Conservation (phyloP, 345 rosid genomes). For the Dipteronia sinensis region DNA sequence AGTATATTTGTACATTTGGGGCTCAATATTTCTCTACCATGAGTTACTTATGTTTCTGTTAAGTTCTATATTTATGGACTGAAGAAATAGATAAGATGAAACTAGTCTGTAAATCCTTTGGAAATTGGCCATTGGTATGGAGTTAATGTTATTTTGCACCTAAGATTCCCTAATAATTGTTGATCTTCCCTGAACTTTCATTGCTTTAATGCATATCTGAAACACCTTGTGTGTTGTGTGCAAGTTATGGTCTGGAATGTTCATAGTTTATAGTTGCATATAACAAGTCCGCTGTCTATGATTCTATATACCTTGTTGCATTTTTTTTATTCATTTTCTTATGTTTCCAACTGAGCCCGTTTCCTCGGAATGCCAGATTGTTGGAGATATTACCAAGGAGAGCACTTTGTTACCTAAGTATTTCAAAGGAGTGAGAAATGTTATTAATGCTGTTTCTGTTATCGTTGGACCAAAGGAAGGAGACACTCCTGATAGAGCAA, state of each 20-base stretch:
- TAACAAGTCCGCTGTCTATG: neutral
- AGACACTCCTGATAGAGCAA: slow-evolving; percentile 93
- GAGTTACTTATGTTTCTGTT: neutral
- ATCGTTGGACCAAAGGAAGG: slow-evolving; percentile 99
- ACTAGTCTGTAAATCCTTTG: neutral
- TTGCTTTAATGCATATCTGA: neutral
- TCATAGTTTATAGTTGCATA: neutral
- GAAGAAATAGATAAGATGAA: neutral
- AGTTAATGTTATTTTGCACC: neutral
- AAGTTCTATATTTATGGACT: neutral
- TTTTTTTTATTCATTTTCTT: neutral
- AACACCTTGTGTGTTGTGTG: neutral
- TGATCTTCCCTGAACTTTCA: neutral
- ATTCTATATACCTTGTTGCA: neutral
- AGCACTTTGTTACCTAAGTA: slow-evolving; percentile 60
- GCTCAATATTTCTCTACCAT: neutral
- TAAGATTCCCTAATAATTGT: neutral
- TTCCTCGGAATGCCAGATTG: slow-evolving; percentile 44
- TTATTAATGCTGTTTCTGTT: slow-evolving; percentile 81
- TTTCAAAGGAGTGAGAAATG: slow-evolving; percentile 89
- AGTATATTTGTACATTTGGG: neutral
- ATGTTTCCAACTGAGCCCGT: slow-evolving; percentile 12
- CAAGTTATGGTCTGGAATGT: neutral
- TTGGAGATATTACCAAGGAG: slow-evolving; percentile 81
- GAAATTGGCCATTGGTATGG: neutral